Evolutionary conservation across 176 grass and related monocot species (phyloP).

Genomic region (Avena sativa): DNA sequence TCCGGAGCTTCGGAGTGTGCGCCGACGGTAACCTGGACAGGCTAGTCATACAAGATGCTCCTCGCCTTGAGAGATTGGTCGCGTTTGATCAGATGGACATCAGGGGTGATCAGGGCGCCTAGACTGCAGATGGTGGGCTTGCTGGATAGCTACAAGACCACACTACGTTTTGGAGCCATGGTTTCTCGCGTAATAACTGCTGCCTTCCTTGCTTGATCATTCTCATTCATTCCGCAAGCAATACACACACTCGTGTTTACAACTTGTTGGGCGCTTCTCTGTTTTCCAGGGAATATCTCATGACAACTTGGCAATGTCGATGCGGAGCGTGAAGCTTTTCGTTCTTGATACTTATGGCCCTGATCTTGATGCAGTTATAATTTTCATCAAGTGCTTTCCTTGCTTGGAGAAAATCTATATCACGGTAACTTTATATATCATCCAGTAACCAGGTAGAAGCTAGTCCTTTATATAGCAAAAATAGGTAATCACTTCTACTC

Average conservation of each 20-base stretch:
- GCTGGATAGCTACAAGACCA: not conserved
- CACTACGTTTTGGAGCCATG: not conserved
- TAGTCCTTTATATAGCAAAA: not conserved
- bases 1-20: not conserved
- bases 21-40: not conserved
- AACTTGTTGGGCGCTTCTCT: not conserved
- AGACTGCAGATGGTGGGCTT: not conserved
- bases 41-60: not conserved
- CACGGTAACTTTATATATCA: not conserved
- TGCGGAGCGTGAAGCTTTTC: not conserved
- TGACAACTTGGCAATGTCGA: not conserved
- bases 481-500: not conserved
- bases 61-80: conserved; percentile 5
- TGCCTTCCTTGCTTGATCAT: not conserved
- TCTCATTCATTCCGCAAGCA: not conserved
- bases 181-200: not conserved
- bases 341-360: not conserved
- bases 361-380: not conserved
- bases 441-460: not conserved
- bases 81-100: not conserved
- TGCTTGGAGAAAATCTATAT: conserved; percentile 12
- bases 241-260: not conserved
- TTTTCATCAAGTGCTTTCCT: conserved; percentile 15
- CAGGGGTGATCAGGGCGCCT: not conserved
- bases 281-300: not conserved